These are phyloP conservation scores for Pholiota adiposa DNA, from an alignment of 1,284 basidiomycete genomes.

Conservation along the genomic window DNA sequence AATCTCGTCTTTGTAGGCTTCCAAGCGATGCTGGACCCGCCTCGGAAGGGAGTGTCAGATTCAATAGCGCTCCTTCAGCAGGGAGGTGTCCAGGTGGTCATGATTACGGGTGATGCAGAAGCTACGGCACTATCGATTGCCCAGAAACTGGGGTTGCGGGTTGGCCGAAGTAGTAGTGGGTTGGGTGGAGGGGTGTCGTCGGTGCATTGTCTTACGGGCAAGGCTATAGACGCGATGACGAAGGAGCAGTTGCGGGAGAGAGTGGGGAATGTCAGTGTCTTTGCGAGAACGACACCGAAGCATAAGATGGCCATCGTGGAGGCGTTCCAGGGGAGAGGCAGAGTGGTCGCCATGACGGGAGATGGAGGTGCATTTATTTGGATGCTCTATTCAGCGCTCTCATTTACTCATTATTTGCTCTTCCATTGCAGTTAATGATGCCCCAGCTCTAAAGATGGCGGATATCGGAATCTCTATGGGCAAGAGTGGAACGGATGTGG, in stretches of 20 bases:
- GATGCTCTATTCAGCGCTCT: slow-evolving; percentile 4
- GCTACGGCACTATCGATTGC: slow-evolving; percentile 92
- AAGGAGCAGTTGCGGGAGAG: slow-evolving; percentile 83
- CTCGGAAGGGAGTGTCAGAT: slow-evolving; percentile 90
- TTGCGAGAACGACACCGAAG: slow-evolving; percentile 92
- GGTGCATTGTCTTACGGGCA: slow-evolving; percentile 73
- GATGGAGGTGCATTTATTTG: slow-evolving; percentile 64
- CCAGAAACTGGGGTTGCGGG: slow-evolving; percentile 82
- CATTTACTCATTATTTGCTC: neutral
- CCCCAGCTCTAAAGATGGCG: slow-evolving; percentile 96
- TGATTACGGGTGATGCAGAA: slow-evolving; percentile 98
- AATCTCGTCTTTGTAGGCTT: slow-evolving; percentile 91
- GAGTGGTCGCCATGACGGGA: slow-evolving; percentile 96
- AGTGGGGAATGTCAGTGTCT: slow-evolving; percentile 86
- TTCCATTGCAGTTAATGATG: slow-evolving; percentile 81
- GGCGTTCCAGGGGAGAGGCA: slow-evolving; percentile 88
- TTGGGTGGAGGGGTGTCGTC: slow-evolving; percentile 28
- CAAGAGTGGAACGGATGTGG: slow-evolving; percentile 95
- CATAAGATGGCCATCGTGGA: slow-evolving; percentile 98
- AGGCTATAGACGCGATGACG: slow-evolving; percentile 84
- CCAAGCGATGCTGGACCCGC: slow-evolving; percentile 95
- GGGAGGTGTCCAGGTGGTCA: slow-evolving; percentile 93
- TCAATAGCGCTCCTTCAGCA: slow-evolving; percentile 81
- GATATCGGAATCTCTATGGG: slow-evolving; percentile 99
- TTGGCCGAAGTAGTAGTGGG: slow-evolving; percentile 41